phyloP scores from a whole-genome alignment of 139 green algal species.

The Microglena sp. region DNA sequence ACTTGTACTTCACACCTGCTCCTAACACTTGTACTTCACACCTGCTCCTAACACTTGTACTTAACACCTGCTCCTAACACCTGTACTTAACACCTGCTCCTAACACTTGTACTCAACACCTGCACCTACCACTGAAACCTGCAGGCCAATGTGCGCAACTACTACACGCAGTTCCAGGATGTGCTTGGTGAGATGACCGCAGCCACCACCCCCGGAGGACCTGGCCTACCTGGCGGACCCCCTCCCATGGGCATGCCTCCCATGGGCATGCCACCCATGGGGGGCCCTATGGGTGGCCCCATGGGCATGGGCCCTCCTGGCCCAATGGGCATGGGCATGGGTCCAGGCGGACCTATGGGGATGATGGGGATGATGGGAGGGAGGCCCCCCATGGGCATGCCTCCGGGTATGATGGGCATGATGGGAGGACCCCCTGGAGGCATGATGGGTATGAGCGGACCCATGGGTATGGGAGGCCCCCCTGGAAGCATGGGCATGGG shows the following conservation, averaged over 20 bases:
- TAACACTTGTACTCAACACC: too few relatives aligned
- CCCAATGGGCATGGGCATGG: conserved; percentile 14
- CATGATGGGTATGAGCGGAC: conserved; percentile 13
- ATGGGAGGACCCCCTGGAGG: conserved; percentile 5
- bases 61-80: too few relatives aligned
- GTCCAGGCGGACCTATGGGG: background rate
- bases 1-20: too few relatives aligned
- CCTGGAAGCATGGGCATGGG: background rate
- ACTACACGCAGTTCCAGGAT: conserved; percentile 86
- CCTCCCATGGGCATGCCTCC: background rate
- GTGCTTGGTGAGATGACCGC: background rate
- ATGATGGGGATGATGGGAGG: conserved; percentile 23
- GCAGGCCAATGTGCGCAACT: conserved; percentile 86
- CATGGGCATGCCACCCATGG: conserved; percentile 14
- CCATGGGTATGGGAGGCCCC: background rate
- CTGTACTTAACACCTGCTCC: too few relatives aligned
- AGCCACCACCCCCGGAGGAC: background rate
- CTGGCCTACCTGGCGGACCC: background rate
- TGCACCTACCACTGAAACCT: background rate
- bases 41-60: too few relatives aligned
- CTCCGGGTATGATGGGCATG: background rate
- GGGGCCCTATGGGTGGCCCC: background rate
- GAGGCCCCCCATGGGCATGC: conserved; percentile 9
- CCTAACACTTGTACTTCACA: too few relatives aligned
- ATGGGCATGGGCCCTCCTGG: conserved; percentile 19